These are phyloP conservation scores for Lachancea meyersii DNA, from an alignment of 805 yeast genomes.

Conservation along the genomic window DNA sequence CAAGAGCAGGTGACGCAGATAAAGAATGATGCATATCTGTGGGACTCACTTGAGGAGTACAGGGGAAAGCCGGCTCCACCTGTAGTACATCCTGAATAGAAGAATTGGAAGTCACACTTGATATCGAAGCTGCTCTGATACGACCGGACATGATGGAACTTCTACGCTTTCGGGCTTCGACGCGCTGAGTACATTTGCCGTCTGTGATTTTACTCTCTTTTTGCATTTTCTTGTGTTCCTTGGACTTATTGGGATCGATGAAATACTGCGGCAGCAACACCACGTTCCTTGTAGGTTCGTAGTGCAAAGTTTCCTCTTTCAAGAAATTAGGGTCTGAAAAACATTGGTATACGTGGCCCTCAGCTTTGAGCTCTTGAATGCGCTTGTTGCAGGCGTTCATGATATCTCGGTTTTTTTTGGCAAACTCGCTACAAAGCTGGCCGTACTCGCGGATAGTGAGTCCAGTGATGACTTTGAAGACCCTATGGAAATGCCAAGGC, in stretches of 20 bases:
- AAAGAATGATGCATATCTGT: slow-evolving; percentile 3
- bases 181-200: slow-evolving; percentile 10
- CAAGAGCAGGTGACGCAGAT: slow-evolving; percentile 6
- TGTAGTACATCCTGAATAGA: slow-evolving; percentile 17
- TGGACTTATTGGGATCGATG: slow-evolving; percentile 23
- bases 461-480: slow-evolving; percentile 79
- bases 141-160: slow-evolving; percentile 22
- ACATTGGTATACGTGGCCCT: slow-evolving; percentile 14
- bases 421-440: slow-evolving; percentile 66
- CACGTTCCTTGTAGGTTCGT: slow-evolving; percentile 20
- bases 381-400: slow-evolving; percentile 18
- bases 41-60: slow-evolving; percentile 8
- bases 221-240: slow-evolving; percentile 20
- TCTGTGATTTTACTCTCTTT: slow-evolving; percentile 11
- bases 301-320: slow-evolving; percentile 17
- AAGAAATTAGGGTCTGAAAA: slow-evolving; percentile 18
- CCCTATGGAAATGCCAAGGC: slow-evolving; percentile 93
- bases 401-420: slow-evolving; percentile 33
- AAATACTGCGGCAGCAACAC: slow-evolving; percentile 21
- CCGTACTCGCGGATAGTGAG: slow-evolving; percentile 86
- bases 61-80: slow-evolving; percentile 5
- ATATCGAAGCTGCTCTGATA: slow-evolving; percentile 19
- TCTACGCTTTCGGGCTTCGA: slow-evolving; percentile 21
- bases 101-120: slow-evolving; percentile 18
- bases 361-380: slow-evolving; percentile 13